Evolutionary conservation across 129 eudicot genomes (phyloP).

Genomic region (Apium graveolens): DNA sequence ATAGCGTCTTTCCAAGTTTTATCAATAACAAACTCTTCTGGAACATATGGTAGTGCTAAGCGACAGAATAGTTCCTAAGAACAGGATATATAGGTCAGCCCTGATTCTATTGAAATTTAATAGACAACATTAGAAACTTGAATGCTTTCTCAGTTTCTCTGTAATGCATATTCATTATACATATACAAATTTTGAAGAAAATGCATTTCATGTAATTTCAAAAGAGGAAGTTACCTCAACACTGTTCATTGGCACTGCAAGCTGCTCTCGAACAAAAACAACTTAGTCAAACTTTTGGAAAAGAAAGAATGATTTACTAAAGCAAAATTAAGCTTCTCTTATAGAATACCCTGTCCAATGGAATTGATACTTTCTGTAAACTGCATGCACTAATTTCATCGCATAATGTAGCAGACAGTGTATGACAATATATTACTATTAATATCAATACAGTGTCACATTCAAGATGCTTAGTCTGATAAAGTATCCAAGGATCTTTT

Average conservation of each 20-base stretch:
- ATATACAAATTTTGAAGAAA: not conserved
- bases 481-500: no score
- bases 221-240: constrained; percentile 42
- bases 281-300: constrained; percentile 45
- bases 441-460: no score
- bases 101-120: not conserved
- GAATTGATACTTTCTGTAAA: not conserved
- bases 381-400: not conserved
- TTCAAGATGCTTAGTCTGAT: not conserved
- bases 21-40: constrained; percentile 68
- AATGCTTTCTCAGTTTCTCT: not conserved
- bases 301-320: constrained; percentile 19
- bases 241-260: constrained; percentile 39
- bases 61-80: constrained; percentile 63
- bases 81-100: not conserved
- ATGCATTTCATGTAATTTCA: not conserved
- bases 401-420: not conserved
- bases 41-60: constrained; percentile 56
- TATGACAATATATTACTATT: no score
- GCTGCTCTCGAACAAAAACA: constrained; percentile 59
- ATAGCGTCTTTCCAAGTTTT: constrained; percentile 34
- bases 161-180: not conserved
- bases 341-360: not conserved
- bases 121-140: not conserved
- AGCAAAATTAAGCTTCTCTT: not conserved